Evolutionary conservation across 2,329 filamentous ascomycete genomes (phyloP).

Genomic region (Trichoderma pleuroti): DNA sequence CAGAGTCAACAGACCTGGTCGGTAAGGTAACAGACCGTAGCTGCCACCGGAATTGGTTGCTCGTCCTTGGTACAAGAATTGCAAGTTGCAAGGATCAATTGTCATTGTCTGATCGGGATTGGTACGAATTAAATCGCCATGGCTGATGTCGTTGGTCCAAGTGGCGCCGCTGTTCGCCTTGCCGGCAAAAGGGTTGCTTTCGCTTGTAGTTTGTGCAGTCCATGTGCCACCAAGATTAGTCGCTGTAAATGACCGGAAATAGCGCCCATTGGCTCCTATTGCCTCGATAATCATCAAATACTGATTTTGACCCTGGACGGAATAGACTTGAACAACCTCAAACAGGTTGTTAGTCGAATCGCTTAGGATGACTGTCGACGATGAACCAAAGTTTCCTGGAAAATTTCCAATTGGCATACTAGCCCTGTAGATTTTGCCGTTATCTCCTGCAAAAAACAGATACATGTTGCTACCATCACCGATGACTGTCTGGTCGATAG

Average conservation of each 20-base stretch:
- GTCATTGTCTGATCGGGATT: conserved; percentile 7
- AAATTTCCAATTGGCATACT: conserved; percentile 7
- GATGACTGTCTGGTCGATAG: conserved; percentile 7
- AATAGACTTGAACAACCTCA: conserved; percentile 4
- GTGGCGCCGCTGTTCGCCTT: conserved; percentile 8
- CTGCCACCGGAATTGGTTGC: not conserved
- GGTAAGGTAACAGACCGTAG: not conserved
- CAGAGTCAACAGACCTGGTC: not conserved
- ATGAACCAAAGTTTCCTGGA: not conserved
- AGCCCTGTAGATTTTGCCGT: conserved; percentile 2
- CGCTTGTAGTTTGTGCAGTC: not conserved
- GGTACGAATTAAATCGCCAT: conserved; percentile 2
- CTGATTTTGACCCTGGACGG: not conserved
- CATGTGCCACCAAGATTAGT: not conserved
- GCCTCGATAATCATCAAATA: conserved; percentile 15
- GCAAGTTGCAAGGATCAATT: conserved; percentile 3
- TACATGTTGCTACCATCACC: conserved; percentile 6
- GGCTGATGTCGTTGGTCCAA: conserved; percentile 13
- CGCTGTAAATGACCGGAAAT: conserved; percentile 5
- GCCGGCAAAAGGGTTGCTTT: not conserved
- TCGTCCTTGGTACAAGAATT: not conserved
- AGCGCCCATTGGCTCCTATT: conserved; percentile 7
- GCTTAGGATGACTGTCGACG: not conserved
- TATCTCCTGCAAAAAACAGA: conserved; percentile 3
- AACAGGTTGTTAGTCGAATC: not conserved